Base-by-base conservation (phyloP, 257 asterid genomes). In the Paulownia fortunei region DNA sequence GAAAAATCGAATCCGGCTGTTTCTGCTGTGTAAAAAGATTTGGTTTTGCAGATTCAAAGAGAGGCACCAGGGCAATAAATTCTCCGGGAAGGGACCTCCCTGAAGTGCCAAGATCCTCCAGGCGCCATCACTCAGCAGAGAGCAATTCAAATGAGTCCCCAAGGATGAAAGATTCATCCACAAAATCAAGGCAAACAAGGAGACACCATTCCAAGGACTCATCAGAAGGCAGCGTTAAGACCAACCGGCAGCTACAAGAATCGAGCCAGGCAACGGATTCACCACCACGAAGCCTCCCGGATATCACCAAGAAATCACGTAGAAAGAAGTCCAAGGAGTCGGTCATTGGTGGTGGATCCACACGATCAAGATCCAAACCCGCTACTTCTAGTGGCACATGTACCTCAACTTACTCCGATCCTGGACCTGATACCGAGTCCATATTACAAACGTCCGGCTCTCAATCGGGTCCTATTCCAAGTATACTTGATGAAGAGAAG, bases 161-260 rank as follows among this genome's bases (percentile, higher is more conserved):
- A 0, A 84, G 41, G 83, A 88, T 77, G 79, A 82, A 82, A 73
- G 96, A 93, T 32, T 56, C 90, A 3, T 60, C 83, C 1, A 19
- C 84, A 15, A 86, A 69, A 68, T 58, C 76, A 51, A 73, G 87
- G 83, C 77, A 62, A 30, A 70, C 87, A 10, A 84, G 90, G 62
- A 86, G 89, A 61, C 81, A 79, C 81, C 82, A 82, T 13, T 78
- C 85, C 49, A 90, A 79, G 81, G 93, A 88, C 46, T 51, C 86
- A 6, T 73, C 85, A 0, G 92, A 89, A 23, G 85, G 86, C 56
- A 67, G 86, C 51, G 74, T 66, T 30, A 85, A 41, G 66, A 71
- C 90, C 30, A 39, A 42, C 56, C 76, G 87, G 4, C 74, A 68
- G 39, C 63, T 15, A 13, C 82, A 68, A 19, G 86, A 82, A 3